Conservation (phyloP, 768 basidiomycete species). For the Gelatoporia subvermispora region DNA sequence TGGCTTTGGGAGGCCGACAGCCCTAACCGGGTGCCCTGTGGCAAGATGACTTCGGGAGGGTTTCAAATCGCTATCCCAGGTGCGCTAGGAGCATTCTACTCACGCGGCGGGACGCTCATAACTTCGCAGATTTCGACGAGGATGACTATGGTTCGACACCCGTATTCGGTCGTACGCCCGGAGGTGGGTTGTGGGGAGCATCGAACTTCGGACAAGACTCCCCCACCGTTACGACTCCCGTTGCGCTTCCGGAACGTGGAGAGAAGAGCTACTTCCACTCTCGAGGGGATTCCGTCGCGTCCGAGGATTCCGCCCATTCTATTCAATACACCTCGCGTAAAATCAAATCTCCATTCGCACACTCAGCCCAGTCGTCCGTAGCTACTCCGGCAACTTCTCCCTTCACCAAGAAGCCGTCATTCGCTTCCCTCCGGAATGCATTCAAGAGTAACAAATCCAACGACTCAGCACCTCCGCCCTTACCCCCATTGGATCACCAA, state of each 20-base stretch:
- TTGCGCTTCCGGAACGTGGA: conserved; percentile 36
- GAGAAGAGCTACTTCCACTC: conserved; percentile 70
- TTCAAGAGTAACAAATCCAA: conserved; percentile 66
- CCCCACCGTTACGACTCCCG: conserved; percentile 54
- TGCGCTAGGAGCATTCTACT: conserved; percentile 13
- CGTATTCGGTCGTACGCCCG: conserved; percentile 61
- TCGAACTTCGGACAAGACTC: conserved; percentile 55
- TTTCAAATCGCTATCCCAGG: conserved; percentile 48
- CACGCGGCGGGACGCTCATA: not conserved
- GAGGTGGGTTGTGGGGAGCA: conserved; percentile 27
- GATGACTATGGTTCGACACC: conserved; percentile 59
- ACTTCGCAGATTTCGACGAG: conserved; percentile 65
- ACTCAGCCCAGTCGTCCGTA: conserved; percentile 70
- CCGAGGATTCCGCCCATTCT: conserved; percentile 70
- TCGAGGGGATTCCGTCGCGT: conserved; percentile 74
- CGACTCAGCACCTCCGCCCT: conserved; percentile 59
- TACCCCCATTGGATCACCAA: conserved; percentile 65
- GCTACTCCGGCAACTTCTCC: conserved; percentile 45
- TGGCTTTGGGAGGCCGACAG: not conserved
- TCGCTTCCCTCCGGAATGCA: conserved; percentile 82
- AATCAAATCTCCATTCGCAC: conserved; percentile 56
- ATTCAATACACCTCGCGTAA: conserved; percentile 30
- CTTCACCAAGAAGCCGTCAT: conserved; percentile 77
- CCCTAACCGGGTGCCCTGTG: not conserved
- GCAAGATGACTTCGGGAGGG: conserved; percentile 28